A percentile compares a stretch with the other conserved stretches of the same genome.
Conservation (phyloP, 2,329 filamentous ascomycete genomes). For the Fusarium proliferatum region DNA sequence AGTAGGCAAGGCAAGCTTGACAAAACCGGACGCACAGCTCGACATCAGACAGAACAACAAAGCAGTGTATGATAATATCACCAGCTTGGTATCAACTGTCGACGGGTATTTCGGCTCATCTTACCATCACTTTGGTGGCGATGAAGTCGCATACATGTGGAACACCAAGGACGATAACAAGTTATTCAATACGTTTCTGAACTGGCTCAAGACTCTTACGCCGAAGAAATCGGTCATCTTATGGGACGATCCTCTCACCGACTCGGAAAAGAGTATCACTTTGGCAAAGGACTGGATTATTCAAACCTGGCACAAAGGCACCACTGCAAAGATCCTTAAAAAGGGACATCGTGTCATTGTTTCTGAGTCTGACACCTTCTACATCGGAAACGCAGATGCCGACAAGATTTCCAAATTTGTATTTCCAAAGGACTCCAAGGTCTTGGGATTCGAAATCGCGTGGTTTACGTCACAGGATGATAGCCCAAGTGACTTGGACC, state of each 20-base stretch:
- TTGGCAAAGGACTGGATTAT: constrained; percentile 11
- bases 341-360: constrained; percentile 3
- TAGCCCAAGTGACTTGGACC: not conserved
- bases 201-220: not conserved
- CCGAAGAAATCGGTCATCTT: constrained; percentile 2
- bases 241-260: constrained; percentile 12
- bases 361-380: constrained; percentile 3
- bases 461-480: constrained; percentile 14
- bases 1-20: not conserved
- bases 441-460: not conserved
- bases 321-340: not conserved
- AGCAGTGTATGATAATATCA: not conserved
- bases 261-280: not conserved
- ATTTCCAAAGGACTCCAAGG: not conserved
- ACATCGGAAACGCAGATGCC: constrained; percentile 4
- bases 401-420: not conserved
- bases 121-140: constrained; percentile 9
- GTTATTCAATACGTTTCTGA: not conserved
- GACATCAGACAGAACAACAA: not conserved
- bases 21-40: not conserved
- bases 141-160: constrained; percentile 14
- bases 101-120: not conserved
- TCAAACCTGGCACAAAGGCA: constrained; percentile 13
- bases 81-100: not conserved
- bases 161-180: constrained; percentile 9